Conservation (phyloP, 257 asterid species). For the Thymus quinquecostatus region DNA sequence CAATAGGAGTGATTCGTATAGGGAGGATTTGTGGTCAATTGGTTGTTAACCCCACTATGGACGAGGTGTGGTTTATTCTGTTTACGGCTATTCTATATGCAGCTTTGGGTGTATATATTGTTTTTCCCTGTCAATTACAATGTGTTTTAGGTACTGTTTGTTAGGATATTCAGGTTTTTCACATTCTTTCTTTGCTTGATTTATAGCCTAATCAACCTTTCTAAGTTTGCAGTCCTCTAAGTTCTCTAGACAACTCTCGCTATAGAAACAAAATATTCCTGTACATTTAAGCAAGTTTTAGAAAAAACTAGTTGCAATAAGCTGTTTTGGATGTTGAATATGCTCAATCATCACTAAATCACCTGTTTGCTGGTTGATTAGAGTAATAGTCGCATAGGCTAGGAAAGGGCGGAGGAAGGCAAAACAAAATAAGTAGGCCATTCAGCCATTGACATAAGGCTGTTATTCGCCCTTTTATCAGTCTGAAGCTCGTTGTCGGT, state of each 20-base stretch:
- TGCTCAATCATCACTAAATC: not conserved
- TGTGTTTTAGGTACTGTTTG: not conserved
- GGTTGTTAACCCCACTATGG: constrained; percentile 90
- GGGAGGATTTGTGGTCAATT: constrained; percentile 87
- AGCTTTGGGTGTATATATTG: not conserved
- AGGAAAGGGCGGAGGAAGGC: not conserved
- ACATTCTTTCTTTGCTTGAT: not conserved
- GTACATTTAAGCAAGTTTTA: not conserved
- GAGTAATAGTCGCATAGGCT: not conserved
- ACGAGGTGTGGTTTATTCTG: constrained; percentile 60
- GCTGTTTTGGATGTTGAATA: not conserved
- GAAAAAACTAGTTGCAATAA: not conserved
- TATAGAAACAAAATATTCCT: not conserved
- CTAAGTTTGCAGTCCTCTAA: not conserved
- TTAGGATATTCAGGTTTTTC: not conserved
- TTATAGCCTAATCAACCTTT: not conserved
- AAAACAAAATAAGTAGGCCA: constrained; percentile 7
- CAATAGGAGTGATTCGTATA: constrained; percentile 90
- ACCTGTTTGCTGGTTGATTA: constrained; percentile 6
- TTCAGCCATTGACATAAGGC: constrained; percentile 1
- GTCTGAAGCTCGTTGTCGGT: not conserved
- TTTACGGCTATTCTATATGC: not conserved
- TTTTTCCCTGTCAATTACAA: not conserved
- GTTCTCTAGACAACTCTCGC: not conserved
- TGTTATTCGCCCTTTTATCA: not conserved